Conservation (phyloP, 371 early-diverging fungal species). For the Dinochytrium kinnereticum region DNA sequence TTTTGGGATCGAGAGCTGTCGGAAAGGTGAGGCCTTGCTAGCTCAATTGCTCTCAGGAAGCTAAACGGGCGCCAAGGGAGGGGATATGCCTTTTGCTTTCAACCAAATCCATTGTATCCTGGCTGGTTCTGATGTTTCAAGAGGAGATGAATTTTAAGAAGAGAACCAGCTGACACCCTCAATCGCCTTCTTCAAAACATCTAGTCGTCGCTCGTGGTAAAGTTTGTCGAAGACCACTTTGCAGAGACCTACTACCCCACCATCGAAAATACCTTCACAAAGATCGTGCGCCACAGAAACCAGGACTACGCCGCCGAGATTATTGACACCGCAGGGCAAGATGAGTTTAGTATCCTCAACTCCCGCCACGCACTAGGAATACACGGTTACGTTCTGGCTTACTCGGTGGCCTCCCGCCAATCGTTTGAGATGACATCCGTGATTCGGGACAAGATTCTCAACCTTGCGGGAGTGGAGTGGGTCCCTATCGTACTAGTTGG, state of each 20-base stretch:
- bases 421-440: conserved; percentile 90
- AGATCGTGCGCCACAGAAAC: conserved; percentile 79
- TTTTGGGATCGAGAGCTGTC: conserved; percentile 85
- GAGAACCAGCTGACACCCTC: too few species aligned
- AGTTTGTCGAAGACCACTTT: conserved; percentile 93
- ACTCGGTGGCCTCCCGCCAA: conserved; percentile 83
- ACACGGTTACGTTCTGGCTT: conserved; percentile 94
- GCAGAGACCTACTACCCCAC: conserved; percentile 94
- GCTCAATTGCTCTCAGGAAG: too few species aligned
- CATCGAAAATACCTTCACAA: conserved; percentile 90
- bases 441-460: conserved; percentile 94
- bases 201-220: conserved; percentile 86
- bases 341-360: conserved; percentile 93
- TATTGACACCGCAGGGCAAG: conserved; percentile 95
- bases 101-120: too few species aligned
- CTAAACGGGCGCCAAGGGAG: too few species aligned
- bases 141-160: too few species aligned
- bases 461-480: conserved; percentile 87
- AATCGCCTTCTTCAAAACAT: not conserved
- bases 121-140: too few species aligned
- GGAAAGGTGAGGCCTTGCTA: conserved; percentile 62
- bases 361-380: conserved; percentile 88
- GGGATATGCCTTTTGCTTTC: too few species aligned
- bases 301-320: conserved; percentile 89
- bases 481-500: conserved; percentile 85